Percentiles rank a stretch among this genome's conserved stretches.
Conservation (phyloP, 495 filamentous ascomycete genomes). For the Glarea lozoyensis region DNA sequence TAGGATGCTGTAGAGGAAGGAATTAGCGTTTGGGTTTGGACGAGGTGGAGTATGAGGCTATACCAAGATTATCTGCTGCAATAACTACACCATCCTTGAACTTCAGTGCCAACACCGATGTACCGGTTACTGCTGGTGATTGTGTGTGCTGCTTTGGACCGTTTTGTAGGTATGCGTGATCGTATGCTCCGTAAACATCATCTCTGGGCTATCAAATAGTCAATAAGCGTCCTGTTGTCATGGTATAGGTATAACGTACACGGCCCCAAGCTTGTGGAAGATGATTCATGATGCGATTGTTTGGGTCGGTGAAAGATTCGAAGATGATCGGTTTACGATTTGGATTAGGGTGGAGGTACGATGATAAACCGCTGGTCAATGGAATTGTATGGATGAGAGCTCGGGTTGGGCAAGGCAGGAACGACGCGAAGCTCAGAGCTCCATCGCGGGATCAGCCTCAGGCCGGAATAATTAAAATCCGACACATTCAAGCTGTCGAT, state of each 20-base stretch:
- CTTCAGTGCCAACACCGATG: conserved; percentile 87
- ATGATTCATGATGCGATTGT: conserved; percentile 65
- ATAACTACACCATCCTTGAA: conserved; percentile 95
- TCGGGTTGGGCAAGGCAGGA: background rate
- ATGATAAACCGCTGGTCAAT: too few relatives aligned
- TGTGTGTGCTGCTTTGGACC: too few relatives aligned
- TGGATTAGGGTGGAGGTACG: too few relatives aligned
- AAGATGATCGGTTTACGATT: too few relatives aligned
- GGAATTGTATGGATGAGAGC: too few relatives aligned
- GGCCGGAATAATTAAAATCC: background rate
- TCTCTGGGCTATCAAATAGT: too few relatives aligned
- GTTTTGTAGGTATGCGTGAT: conserved; percentile 68
- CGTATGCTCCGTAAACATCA: conserved; percentile 93
- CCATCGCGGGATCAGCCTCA: background rate
- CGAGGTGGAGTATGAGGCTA: conserved; percentile 11
- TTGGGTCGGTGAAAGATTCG: too few relatives aligned
- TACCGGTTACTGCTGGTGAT: too few relatives aligned
- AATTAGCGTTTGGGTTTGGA: conserved; percentile 7
- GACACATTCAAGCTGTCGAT: background rate
- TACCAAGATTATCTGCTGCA: conserved; percentile 93
- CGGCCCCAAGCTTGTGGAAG: conserved; percentile 91
- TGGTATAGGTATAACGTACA: too few relatives aligned
- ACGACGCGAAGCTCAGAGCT: conserved; percentile 4
- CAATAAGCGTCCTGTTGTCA: too few relatives aligned
- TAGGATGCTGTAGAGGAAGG: conserved; percentile 64